Conservation (phyloP, 345 rosid genomes). For the Salix purpurea region DNA sequence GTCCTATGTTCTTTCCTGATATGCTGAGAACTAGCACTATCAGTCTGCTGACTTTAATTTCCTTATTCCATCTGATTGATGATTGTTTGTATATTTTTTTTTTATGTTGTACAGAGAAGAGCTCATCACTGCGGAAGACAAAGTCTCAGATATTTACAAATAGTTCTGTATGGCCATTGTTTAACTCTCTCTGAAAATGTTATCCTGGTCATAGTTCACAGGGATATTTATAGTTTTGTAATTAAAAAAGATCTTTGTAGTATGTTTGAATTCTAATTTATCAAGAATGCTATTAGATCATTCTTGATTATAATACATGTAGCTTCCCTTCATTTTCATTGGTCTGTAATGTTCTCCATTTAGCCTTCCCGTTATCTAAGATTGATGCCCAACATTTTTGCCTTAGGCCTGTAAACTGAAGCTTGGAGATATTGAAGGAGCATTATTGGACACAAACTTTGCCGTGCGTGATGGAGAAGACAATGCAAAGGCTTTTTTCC, state of each 20-base stretch:
- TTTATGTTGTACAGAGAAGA: slow-evolving; percentile 47
- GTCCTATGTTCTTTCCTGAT: neutral
- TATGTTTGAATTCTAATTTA: neutral
- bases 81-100: neutral
- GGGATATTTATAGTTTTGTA: neutral
- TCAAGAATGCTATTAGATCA: neutral
- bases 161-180: slow-evolving; percentile 57
- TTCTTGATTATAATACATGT: neutral
- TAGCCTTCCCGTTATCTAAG: neutral
- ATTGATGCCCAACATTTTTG: neutral
- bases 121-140: slow-evolving; percentile 63
- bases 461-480: slow-evolving; percentile 80
- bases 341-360: neutral
- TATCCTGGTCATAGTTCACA: neutral
- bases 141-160: slow-evolving; percentile 83
- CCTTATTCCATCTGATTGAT: neutral
- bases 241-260: neutral
- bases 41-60: neutral
- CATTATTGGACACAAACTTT: slow-evolving; percentile 69
- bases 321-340: neutral
- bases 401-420: slow-evolving; percentile 79
- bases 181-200: neutral
- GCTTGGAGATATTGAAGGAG: slow-evolving; percentile 79
- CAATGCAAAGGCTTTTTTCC: slow-evolving; percentile 83
- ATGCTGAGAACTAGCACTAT: neutral